These are phyloP conservation scores for Fusarium austroafricanum DNA, from an alignment of 2,329 filamentous ascomycete genomes.

Conservation along the genomic window DNA sequence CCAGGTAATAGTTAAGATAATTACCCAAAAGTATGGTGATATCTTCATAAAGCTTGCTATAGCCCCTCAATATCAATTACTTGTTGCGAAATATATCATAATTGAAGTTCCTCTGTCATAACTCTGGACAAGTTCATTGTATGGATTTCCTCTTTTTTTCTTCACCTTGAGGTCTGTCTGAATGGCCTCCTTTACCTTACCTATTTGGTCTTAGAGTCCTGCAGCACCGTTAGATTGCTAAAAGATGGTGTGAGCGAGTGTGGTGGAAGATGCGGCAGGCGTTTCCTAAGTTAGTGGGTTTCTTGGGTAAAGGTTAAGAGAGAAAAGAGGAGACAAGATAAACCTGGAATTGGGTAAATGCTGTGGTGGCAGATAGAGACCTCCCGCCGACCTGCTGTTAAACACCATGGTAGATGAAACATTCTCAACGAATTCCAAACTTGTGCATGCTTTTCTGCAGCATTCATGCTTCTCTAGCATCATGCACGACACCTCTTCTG, in stretches of 20 bases:
- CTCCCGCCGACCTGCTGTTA: neutral
- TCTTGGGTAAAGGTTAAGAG: constrained; percentile 20
- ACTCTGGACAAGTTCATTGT: too few species aligned
- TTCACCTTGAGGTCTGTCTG: neutral
- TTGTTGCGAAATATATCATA: too few species aligned
- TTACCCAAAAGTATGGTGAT: too few species aligned
- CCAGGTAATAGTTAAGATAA: too few species aligned
- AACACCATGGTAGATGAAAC: constrained; percentile 11
- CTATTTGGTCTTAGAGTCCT: constrained; percentile 26
- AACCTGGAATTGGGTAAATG: neutral
- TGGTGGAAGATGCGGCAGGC: constrained; percentile 22
- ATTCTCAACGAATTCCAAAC: constrained; percentile 13
- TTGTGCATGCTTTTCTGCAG: neutral
- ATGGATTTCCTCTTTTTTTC: too few species aligned
- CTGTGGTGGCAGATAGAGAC: constrained; percentile 17
- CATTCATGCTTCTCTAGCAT: constrained; percentile 11
- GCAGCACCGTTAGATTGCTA: constrained; percentile 33
- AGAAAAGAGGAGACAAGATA: constrained; percentile 35
- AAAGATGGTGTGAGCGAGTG: constrained; percentile 24
- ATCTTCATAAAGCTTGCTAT: too few species aligned
- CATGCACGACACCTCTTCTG: constrained; percentile 20
- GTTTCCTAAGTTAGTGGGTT: constrained; percentile 24
- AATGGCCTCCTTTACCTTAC: constrained; percentile 13
- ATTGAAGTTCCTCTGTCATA: too few species aligned
- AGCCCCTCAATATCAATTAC: too few species aligned